Base-by-base conservation (phyloP, 2,329 filamentous ascomycete genomes). In the Ascochyta lentis region DNA sequence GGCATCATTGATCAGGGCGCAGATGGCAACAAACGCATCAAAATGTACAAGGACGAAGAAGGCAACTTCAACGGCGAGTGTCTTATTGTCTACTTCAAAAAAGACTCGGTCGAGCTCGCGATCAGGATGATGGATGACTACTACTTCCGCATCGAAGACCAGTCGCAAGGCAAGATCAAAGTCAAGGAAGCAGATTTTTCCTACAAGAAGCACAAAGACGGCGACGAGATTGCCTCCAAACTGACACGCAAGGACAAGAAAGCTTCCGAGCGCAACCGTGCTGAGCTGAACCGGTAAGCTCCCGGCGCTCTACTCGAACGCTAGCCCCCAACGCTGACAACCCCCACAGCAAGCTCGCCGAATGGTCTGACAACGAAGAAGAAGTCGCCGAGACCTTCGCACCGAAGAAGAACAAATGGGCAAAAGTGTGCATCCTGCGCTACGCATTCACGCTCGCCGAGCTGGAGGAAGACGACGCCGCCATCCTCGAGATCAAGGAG, bases 1-100 rank as follows among this genome's bases (percentile, higher is more conserved):
- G 89, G 98, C 64, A 93, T 99, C 62, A 92, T 94, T 44, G 93
- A 98, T 76, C 91, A 96, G 76, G 93, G 96, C 62, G 93, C 97
- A 70, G 92, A 88, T 68, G 90, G 91, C 53, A 85, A 87, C 41
- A 91, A 92, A 40, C 89, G 95, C 34, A 94, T 99, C 77, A 98
- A 96, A 79, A 86, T 99, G 76, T 99, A 99, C 78, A 86, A 82
- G 19, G 88, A 97, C 72, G 86, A 89, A 1, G 78, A 88, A 1
- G 95, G 92, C 19, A 85, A 86, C 15, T 96, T 96, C 82, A 98
- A 97, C 73, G 95, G 95, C 58, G 93, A 98, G 72, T 93, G 91
- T 2, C 83, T 99, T 29, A 82, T 99, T 50, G 91, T 98, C 33
- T 99, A 96, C 78, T 97, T 96, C 83, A 91, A 95, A 66, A 90